Base-by-base conservation (phyloP, 2,329 filamentous ascomycete species). In the Colletotrichum tabaci region DNA sequence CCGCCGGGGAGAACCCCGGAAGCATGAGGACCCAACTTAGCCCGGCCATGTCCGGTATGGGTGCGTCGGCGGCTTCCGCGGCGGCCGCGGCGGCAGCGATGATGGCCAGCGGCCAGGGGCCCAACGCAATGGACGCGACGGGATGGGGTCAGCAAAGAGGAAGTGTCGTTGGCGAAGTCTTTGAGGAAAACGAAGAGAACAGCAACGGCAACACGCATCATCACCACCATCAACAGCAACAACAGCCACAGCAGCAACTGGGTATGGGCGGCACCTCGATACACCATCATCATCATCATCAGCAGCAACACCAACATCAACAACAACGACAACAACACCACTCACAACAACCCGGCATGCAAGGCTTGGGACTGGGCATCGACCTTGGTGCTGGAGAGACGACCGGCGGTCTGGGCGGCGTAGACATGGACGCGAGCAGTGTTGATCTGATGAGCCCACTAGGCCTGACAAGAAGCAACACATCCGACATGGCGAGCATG, bases 1-100 rank as follows among this genome's bases (percentile, higher is more conserved):
- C 84, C 67, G 84, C 82, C 10, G 77, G 78, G 5, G 80, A 84
- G 73, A 82, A 82, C 53, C 82, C 83, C 0, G 81, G 79, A 9
- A 79, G 78, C 1, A 80, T 81, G 78, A 75, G 79, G 53, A 80
- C 81, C 66, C 75, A 77, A 3, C 75, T 82, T 6, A 80, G 79
- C 6, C 80, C 80, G 1, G 74, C 77, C 4, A 75, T 80, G 40
- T 72, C 70, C 1, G 35, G 60, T 0, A 63, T 69, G 35, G 52
- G 68, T 30, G 30, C 8, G 30, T 30, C 30, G 30, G 30, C 30
- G 30, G 30, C 30, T 30, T 30, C 30, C 5, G 30, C 30, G 6
- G 30, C 30, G 5, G 56, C 56, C 4, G 46, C 61, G 0, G 67
- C 57, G 2, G 71, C 68, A 1, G 71, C 61, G 4, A 65, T 66